A percentile compares a stretch with the other conserved stretches of the same genome.
These are phyloP conservation scores for Mimosa pudica DNA, from an alignment of 306 rosid species.

Conservation along the genomic window DNA sequence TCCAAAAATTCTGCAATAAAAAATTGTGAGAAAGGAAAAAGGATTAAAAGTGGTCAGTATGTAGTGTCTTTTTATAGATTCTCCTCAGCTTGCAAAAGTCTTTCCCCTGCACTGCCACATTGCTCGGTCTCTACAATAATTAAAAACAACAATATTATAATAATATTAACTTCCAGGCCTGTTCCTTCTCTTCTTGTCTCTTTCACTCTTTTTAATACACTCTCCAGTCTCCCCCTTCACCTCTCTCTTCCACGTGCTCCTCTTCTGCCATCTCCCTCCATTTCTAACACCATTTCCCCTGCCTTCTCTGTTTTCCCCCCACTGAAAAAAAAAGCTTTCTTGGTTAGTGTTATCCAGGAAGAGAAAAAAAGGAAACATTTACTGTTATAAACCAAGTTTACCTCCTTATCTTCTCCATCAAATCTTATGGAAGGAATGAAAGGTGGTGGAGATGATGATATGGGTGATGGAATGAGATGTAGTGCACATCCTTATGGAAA, in stretches of 20 bases:
- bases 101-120: neutral
- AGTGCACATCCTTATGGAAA: constrained; percentile 65
- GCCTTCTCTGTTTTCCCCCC: neutral
- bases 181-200: constrained; percentile 21
- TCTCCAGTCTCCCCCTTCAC: neutral
- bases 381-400: neutral
- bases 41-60: too few species aligned
- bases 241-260: constrained; percentile 66
- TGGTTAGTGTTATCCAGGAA: neutral
- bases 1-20: too few species aligned
- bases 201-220: constrained; percentile 30
- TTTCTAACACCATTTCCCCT: neutral
- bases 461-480: constrained; percentile 80
- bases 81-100: neutral
- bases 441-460: constrained; percentile 44
- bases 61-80: neutral
- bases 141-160: neutral
- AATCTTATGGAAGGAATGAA: constrained; percentile 18
- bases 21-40: too few species aligned
- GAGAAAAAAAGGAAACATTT: neutral
- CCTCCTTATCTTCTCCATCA: neutral
- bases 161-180: neutral
- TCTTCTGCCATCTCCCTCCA: constrained; percentile 46
- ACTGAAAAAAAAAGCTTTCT: neutral
- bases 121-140: neutral